Evolutionary conservation across 345 rosid species (phyloP).

Genomic region (Boechera retrofracta): DNA sequence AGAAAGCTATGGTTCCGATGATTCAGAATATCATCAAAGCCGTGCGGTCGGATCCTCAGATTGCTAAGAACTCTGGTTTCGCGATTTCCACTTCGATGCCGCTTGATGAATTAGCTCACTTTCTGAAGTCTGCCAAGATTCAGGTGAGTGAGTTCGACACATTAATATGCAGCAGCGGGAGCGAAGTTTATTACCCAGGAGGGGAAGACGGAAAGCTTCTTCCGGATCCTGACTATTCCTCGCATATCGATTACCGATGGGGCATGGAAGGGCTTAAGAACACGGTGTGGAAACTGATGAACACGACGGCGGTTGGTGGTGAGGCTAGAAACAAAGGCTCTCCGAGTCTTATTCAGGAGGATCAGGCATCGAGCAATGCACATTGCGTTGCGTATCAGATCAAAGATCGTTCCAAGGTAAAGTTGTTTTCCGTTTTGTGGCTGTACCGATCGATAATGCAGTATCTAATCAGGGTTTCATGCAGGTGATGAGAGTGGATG

Average conservation of each 20-base stretch:
- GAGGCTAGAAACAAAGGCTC: slow-evolving; percentile 49
- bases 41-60: slow-evolving; percentile 61
- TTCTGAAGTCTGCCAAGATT: slow-evolving; percentile 69
- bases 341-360: slow-evolving; percentile 63
- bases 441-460: neutral
- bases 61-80: slow-evolving; percentile 69
- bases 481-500: slow-evolving; percentile 79
- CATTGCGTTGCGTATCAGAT: slow-evolving; percentile 77
- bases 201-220: slow-evolving; percentile 70
- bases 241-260: slow-evolving; percentile 93
- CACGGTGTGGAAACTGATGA: slow-evolving; percentile 91
- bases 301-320: slow-evolving; percentile 54
- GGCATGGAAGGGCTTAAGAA: slow-evolving; percentile 85
- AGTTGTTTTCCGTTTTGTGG: neutral
- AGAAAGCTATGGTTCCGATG: slow-evolving; percentile 55
- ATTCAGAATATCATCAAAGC: slow-evolving; percentile 74
- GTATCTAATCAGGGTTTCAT: slow-evolving; percentile 23
- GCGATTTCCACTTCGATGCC: slow-evolving; percentile 90
- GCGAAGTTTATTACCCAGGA: slow-evolving; percentile 91
- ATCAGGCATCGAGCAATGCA: slow-evolving; percentile 62
- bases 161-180: slow-evolving; percentile 89
- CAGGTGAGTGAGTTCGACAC: slow-evolving; percentile 83
- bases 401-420: slow-evolving; percentile 72
- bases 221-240: slow-evolving; percentile 84
- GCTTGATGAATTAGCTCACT: slow-evolving; percentile 58